These are phyloP conservation scores for Parathielavia hyrcaniae DNA, from an alignment of 495 filamentous ascomycete genomes.

Conservation along the genomic window DNA sequence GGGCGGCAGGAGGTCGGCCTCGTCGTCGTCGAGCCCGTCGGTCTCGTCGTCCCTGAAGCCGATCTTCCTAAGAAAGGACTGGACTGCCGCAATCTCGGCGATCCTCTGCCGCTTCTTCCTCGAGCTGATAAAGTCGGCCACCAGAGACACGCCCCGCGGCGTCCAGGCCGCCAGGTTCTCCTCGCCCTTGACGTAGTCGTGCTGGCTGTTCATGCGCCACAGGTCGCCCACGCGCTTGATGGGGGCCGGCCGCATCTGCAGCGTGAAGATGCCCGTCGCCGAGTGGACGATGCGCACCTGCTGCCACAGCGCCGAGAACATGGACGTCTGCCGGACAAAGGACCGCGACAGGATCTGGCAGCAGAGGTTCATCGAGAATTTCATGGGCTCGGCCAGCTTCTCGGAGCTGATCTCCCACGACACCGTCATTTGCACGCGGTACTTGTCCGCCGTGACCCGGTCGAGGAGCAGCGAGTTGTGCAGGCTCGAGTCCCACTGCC, in stretches of 20 bases:
- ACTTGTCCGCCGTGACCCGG: slow-evolving; percentile 80
- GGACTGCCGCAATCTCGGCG: slow-evolving; percentile 73
- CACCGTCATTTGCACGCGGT: slow-evolving; percentile 80
- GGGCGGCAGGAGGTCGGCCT: slow-evolving; percentile 20
- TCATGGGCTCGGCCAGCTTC: slow-evolving; percentile 73
- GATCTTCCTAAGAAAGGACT: slow-evolving; percentile 56
- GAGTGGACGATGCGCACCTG: slow-evolving; percentile 79
- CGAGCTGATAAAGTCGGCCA: slow-evolving; percentile 70
- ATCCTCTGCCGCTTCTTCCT: slow-evolving; percentile 63
- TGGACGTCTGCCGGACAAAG: slow-evolving; percentile 74
- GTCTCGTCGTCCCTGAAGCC: slow-evolving; percentile 31
- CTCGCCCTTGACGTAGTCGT: slow-evolving; percentile 92
- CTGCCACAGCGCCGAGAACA: slow-evolving; percentile 84
- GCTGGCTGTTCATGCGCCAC: slow-evolving; percentile 93
- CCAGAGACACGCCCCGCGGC: slow-evolving; percentile 79
- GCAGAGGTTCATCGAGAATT: slow-evolving; percentile 71
- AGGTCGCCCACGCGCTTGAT: slow-evolving; percentile 88
- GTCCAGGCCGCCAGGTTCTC: slow-evolving; percentile 78
- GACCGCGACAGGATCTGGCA: slow-evolving; percentile 79
- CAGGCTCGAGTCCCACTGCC: slow-evolving; percentile 94
- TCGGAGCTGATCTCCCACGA: slow-evolving; percentile 75
- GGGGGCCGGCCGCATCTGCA: slow-evolving; percentile 77
- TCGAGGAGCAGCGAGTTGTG: slow-evolving; percentile 87
- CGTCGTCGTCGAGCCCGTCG: slow-evolving; percentile 26
- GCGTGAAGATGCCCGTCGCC: slow-evolving; percentile 73